A percentile compares a stretch with the other conserved stretches of the same genome.
Evolutionary conservation across 2,329 filamentous ascomycete genomes (phyloP).

Genomic region (Teratosphaeria pseudoeucalypti): DNA sequence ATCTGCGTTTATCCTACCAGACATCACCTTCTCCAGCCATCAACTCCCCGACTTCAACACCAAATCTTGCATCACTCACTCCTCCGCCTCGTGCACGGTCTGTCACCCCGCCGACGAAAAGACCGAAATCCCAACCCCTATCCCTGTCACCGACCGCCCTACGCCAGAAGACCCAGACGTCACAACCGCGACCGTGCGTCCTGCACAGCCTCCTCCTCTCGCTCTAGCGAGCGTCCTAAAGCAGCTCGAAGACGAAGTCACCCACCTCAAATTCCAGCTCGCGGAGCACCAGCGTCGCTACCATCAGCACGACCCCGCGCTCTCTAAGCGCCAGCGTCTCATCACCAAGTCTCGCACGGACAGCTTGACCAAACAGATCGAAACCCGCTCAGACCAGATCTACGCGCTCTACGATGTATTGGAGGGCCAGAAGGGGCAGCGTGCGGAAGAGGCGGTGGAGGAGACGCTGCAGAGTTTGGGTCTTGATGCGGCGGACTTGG

Average conservation of each 20-base stretch:
- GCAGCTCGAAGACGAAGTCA: constrained; percentile 66
- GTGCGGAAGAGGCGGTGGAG: constrained; percentile 34
- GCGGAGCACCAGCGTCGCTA: constrained; percentile 51
- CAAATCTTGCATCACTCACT: neutral
- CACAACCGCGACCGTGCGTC: constrained; percentile 50
- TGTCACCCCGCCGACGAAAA: neutral
- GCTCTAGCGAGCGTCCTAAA: constrained; percentile 79
- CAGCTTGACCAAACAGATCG: constrained; percentile 51
- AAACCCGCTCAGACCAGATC: constrained; percentile 67
- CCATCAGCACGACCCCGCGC: constrained; percentile 54
- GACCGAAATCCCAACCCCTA: neutral
- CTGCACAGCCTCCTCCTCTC: constrained; percentile 54
- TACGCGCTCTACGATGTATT: constrained; percentile 77
- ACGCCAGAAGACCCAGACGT: constrained; percentile 32
- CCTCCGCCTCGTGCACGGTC: neutral
- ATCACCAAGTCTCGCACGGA: constrained; percentile 52
- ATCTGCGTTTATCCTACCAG: constrained; percentile 54
- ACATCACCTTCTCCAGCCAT: constrained; percentile 43
- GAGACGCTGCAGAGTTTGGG: constrained; percentile 33
- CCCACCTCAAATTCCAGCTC: constrained; percentile 64
- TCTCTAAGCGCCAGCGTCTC: constrained; percentile 56
- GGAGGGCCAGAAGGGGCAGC: constrained; percentile 62
- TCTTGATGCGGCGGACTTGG: constrained; percentile 27
- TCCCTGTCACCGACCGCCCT: constrained; percentile 25
- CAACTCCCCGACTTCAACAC: constrained; percentile 4